Percentiles rank a stretch among this genome's conserved stretches.
Evolutionary conservation across 2,329 filamentous ascomycete species (phyloP).

Genomic region (Venturiaceae sp.): DNA sequence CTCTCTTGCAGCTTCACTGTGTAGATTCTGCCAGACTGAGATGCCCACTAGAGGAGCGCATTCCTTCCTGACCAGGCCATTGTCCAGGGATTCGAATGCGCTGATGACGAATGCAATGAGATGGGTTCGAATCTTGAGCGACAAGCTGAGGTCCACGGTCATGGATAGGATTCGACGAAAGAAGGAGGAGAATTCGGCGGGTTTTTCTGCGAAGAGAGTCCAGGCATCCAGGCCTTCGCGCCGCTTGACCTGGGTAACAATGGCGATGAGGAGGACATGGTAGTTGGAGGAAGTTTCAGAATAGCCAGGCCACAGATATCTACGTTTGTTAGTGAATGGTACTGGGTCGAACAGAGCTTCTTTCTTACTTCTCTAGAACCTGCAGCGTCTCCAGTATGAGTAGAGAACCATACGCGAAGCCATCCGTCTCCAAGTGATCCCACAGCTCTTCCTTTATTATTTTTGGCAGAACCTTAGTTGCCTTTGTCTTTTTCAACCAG

Average conservation of each 20-base stretch:
- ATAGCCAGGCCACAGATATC: constrained; percentile 93
- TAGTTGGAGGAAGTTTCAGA: constrained; percentile 84
- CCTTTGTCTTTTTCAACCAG: constrained; percentile 63
- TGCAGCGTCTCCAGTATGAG: constrained; percentile 83
- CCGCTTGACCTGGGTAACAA: constrained; percentile 81
- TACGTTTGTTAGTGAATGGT: constrained; percentile 23
- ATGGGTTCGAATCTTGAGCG: constrained; percentile 52
- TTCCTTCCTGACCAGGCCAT: constrained; percentile 81
- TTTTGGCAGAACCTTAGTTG: constrained; percentile 63
- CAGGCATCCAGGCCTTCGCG: constrained; percentile 81
- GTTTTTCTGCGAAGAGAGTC: constrained; percentile 67
- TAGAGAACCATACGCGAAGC: constrained; percentile 68
- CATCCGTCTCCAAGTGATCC: constrained; percentile 74
- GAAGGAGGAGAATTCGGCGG: constrained; percentile 75
- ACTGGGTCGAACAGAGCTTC: neutral
- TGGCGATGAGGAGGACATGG: constrained; percentile 76
- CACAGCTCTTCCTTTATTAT: constrained; percentile 82
- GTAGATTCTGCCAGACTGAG: constrained; percentile 88
- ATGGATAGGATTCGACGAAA: constrained; percentile 87
- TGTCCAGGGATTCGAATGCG: constrained; percentile 91
- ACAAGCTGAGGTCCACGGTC: constrained; percentile 48
- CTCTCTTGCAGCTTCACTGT: constrained; percentile 66
- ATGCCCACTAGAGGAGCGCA: constrained; percentile 93
- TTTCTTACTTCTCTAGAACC: constrained; percentile 64
- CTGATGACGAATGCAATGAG: constrained; percentile 84